Evolutionary conservation across 2,329 filamentous ascomycete genomes (phyloP).

Genomic region (Reticulascus tulasneorum): DNA sequence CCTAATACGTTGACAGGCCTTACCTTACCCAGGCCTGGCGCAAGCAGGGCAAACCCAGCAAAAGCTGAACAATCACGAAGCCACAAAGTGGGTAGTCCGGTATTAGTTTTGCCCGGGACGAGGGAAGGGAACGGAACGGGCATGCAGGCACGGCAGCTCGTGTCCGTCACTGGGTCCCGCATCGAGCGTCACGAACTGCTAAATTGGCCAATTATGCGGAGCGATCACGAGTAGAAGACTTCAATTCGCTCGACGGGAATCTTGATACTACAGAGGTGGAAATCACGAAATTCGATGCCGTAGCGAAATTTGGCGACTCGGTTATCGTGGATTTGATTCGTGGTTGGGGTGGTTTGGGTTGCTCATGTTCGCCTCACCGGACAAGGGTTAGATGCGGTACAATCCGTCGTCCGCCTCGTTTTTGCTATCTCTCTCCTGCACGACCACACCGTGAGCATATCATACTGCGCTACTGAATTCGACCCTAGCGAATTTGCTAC

Average conservation of each 20-base stretch:
- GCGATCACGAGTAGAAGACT: not conserved
- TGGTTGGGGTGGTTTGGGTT: conserved; percentile 3
- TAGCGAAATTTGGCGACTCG: not conserved
- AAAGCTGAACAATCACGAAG: not conserved
- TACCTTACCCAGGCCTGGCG: conserved; percentile 11
- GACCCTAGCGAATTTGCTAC: not conserved
- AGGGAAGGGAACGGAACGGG: conserved; percentile 3
- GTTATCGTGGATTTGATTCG: conserved; percentile 6
- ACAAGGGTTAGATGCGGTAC: conserved; percentile 8
- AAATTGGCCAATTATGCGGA: not conserved
- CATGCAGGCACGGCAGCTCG: conserved; percentile 12
- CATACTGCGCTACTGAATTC: not conserved
- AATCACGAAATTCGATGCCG: not conserved
- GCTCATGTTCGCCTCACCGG: conserved; percentile 11
- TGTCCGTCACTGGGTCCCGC: conserved; percentile 12
- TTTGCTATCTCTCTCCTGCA: conserved; percentile 13
- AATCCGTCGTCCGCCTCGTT: conserved; percentile 16
- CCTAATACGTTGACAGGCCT: conserved; percentile 7
- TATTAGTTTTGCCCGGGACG: conserved; percentile 1
- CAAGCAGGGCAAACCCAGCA: conserved; percentile 5
- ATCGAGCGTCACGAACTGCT: conserved; percentile 10
- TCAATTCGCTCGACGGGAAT: not conserved
- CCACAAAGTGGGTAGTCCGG: conserved; percentile 8
- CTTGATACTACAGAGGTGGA: no score
- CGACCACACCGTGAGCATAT: conserved; percentile 7